A percentile compares a stretch with the other conserved stretches of the same genome.
Evolutionary conservation across 2,329 filamentous ascomycete species (phyloP).

Genomic region (Aspergillus sp.): DNA sequence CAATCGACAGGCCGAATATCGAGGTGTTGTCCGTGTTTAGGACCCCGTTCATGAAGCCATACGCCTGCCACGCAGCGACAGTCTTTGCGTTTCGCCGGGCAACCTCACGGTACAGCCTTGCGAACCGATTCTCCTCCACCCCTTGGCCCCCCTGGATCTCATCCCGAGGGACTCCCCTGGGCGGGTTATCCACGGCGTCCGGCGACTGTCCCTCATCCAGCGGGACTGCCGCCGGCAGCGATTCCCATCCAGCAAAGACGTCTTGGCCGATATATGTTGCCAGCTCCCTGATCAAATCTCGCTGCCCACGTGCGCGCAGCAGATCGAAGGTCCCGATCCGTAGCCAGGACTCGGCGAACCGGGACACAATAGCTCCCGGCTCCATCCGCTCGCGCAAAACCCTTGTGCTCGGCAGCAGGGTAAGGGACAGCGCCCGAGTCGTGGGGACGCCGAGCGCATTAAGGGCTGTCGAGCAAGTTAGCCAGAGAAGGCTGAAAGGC

Average conservation of each 20-base stretch:
- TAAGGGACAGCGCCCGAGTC: constrained; percentile 77
- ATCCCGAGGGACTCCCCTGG: constrained; percentile 46
- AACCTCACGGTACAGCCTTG: constrained; percentile 78
- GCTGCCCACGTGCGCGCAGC: constrained; percentile 70
- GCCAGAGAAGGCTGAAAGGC: neutral
- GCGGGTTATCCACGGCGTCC: constrained; percentile 34
- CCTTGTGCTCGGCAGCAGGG: constrained; percentile 59
- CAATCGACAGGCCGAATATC: constrained; percentile 76
- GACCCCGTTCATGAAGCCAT: constrained; percentile 98
- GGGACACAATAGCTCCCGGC: constrained; percentile 82
- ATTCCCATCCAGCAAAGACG: constrained; percentile 79
- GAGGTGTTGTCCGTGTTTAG: constrained; percentile 98
- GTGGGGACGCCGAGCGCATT: constrained; percentile 77
- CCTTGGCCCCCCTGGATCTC: constrained; percentile 58
- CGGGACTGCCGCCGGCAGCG: constrained; percentile 54
- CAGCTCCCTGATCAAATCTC: constrained; percentile 61
- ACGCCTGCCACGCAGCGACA: constrained; percentile 91
- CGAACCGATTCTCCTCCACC: constrained; percentile 73
- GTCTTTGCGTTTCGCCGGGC: constrained; percentile 75
- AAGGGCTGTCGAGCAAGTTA: constrained; percentile 38
- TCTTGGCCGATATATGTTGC: constrained; percentile 80
- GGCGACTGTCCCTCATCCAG: constrained; percentile 32
- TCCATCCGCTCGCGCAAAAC: constrained; percentile 74
- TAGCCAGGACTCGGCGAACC: constrained; percentile 87
- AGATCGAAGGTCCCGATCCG: constrained; percentile 94